phyloP scores from a whole-genome alignment of 192 early-diverging fungal genomes.

The Coemansia sp. region DNA sequence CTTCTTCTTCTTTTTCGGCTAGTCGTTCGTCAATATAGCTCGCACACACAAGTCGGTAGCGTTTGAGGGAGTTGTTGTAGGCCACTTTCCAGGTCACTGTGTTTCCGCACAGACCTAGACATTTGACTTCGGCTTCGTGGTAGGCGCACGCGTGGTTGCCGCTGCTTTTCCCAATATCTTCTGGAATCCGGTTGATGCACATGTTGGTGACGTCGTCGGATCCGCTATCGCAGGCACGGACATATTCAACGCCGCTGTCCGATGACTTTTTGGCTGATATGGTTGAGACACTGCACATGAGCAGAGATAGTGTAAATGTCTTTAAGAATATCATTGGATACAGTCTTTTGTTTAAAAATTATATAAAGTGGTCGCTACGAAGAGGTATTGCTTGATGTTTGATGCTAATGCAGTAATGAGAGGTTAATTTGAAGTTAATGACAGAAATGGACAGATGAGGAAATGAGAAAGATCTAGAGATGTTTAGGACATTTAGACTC shows the following conservation, averaged over 20 bases:
- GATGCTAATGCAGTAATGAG: not conserved
- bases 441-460: no score
- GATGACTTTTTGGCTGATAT: constrained; percentile 8
- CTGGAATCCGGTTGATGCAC: constrained; percentile 55
- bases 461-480: not conserved
- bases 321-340: not conserved
- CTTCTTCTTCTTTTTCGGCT: constrained; percentile 46
- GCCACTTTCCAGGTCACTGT: constrained; percentile 51
- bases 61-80: constrained; percentile 47
- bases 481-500: not conserved
- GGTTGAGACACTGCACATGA: not conserved
- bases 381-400: not conserved
- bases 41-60: constrained; percentile 52
- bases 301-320: not conserved
- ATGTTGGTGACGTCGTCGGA: constrained; percentile 53
- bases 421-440: no score
- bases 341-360: not conserved
- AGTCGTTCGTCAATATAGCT: constrained; percentile 45
- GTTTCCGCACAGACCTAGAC: constrained; percentile 52
- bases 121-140: constrained; percentile 54
- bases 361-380: no score
- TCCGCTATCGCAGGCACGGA: constrained; percentile 50
- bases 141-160: constrained; percentile 53
- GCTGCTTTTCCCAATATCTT: constrained; percentile 38
- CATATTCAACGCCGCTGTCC: constrained; percentile 37